phyloP scores from a whole-genome alignment of 306 rosid genomes.

The Acacia crassicarpa region DNA sequence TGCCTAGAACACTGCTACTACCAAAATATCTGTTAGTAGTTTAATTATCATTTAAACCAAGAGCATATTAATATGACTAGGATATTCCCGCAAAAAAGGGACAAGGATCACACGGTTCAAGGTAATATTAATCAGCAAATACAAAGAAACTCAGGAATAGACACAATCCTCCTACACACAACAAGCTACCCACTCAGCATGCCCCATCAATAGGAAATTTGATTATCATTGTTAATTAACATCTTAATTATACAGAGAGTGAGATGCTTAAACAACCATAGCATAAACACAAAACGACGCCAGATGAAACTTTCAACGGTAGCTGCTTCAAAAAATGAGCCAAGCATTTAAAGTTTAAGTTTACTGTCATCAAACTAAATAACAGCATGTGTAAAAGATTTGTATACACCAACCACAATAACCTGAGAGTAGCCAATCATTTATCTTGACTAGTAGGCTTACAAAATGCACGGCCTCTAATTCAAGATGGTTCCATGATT shows the following conservation, averaged over 20 bases:
- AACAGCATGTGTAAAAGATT: not conserved
- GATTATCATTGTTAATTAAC: not conserved
- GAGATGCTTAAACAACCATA: not conserved
- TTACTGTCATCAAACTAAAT: not conserved
- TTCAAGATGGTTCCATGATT: not conserved
- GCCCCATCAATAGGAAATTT: not conserved
- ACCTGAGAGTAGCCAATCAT: constrained; percentile 20
- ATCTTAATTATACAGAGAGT: constrained; percentile 1
- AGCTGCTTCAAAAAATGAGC: constrained; percentile 24
- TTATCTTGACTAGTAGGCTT: too few species aligned
- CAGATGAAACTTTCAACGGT: not conserved
- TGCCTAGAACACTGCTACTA: not conserved
- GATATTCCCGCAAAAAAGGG: not conserved
- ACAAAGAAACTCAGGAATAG: constrained; percentile 23
- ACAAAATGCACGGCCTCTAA: not conserved
- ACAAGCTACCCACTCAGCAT: not conserved
- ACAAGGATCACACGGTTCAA: not conserved
- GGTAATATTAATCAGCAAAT: constrained; percentile 17
- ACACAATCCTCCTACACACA: constrained; percentile 24
- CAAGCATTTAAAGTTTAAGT: not conserved
- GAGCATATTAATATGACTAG: constrained; percentile 3
- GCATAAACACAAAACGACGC: not conserved
- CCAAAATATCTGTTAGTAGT: not conserved
- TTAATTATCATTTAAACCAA: constrained; percentile 6
- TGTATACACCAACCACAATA: not conserved